Evolutionary conservation across 352 stramenopile species (phyloP), one percentile per base, ranked within the genome.

Genomic region (Pythium dissimile): DNA sequence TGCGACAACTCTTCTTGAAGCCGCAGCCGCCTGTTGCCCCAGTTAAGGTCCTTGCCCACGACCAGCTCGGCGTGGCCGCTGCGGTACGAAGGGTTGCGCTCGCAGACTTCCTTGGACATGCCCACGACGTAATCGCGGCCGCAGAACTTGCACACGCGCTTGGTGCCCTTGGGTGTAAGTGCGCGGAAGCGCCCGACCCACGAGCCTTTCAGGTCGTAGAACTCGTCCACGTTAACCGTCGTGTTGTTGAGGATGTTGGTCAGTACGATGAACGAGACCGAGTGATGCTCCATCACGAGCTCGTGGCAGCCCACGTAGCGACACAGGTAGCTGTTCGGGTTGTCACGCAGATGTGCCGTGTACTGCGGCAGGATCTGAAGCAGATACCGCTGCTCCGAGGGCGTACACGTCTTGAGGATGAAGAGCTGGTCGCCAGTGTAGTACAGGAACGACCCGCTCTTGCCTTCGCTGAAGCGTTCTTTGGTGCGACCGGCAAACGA

Each of bases 151-250:
- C 85, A 95, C 38, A 93, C 72, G 13, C 77, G 80, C 56, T 89
- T 82, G 18, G 78, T 87, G 28, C 83, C 82, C 20, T 80, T 83
- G 27, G 66, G 73, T 31, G 80, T 77, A n/a, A 78, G 66, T 31
- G 75, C 67, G 5, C 72, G 71, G 50, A 89, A 88, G 34, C 86
- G 73, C n/a, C 85, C 86, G 44, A 97, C 85, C 83, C 85, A 97
- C n/a, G 82, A 91, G 12, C 90, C 90, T 55, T 96, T 96, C 49
- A 96, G 66, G 28, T 96, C 87, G 69, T 92, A 96, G 35, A 92
- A 81, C 55, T 93, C 86, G 62, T 96, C 82, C 24, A 96, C 81
- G 59, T 91, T 87, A 41, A 94, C 72, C 2, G 59, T 84, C 28
- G 86, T 72, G 59, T 92, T 95, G 72, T 92, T 90, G 27, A 96